These are phyloP conservation scores for Aspergillus novofumigatus DNA, from an alignment of 2,329 filamentous ascomycete genomes.

Conservation along the genomic window DNA sequence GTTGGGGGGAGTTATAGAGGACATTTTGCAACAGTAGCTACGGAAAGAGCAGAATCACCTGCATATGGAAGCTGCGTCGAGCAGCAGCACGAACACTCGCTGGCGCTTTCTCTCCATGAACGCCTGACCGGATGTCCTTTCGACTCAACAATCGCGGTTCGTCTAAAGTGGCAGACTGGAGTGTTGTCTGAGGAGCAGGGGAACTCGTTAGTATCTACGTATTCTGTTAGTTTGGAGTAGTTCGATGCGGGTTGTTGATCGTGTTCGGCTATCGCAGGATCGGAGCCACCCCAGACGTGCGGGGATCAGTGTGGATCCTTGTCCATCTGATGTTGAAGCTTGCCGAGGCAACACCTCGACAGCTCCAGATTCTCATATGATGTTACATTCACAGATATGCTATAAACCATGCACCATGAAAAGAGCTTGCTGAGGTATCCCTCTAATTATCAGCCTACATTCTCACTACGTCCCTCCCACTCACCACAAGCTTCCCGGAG, in stretches of 20 bases:
- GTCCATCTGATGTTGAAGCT: background rate
- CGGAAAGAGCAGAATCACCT: background rate
- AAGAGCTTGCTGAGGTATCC: background rate
- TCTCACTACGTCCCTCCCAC: background rate
- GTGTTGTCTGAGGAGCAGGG: background rate
- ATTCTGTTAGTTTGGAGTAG: too few relatives aligned
- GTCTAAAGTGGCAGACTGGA: background rate
- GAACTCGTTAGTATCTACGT: background rate
- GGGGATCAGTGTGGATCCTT: background rate
- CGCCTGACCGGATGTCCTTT: background rate
- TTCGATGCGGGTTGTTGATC: background rate
- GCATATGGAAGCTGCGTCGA: background rate
- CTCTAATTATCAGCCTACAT: background rate
- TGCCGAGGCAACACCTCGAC: background rate
- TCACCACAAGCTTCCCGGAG: background rate
- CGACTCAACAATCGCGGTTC: background rate
- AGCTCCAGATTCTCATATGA: conserved; percentile 1
- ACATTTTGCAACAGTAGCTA: background rate
- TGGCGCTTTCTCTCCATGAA: background rate
- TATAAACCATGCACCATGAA: background rate
- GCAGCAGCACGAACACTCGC: background rate
- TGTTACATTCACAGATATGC: background rate
- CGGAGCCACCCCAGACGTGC: background rate
- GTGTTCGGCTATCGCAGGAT: background rate
- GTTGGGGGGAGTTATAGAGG: background rate